A percentile compares a stretch with the other conserved stretches of the same genome.
These are phyloP conservation scores for Aphanomyces astaci DNA, from an alignment of 352 stramenopile genomes.

Conservation along the genomic window DNA sequence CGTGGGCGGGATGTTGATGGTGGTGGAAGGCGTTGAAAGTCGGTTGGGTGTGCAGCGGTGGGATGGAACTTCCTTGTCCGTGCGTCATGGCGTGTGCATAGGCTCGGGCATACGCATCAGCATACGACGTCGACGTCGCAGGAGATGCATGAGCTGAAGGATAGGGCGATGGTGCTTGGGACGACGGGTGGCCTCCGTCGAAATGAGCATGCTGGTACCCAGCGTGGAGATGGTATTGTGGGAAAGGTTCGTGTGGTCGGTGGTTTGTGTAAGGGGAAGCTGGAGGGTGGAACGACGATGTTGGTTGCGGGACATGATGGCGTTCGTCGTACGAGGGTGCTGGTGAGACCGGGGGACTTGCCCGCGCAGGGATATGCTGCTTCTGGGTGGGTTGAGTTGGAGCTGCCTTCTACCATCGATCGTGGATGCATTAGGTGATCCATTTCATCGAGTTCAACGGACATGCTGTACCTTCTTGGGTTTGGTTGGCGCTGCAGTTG, in stretches of 20 bases:
- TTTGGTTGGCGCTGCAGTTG: neutral
- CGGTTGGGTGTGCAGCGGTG: neutral
- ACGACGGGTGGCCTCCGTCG: neutral
- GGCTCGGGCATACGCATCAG: slow-evolving; percentile 13
- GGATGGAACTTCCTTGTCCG: neutral
- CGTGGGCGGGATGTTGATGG: neutral
- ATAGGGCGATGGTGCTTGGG: neutral
- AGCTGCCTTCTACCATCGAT: neutral
- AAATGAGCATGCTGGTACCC: neutral
- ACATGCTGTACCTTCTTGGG: neutral
- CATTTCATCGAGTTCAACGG: too few species aligned
- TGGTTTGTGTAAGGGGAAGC: neutral
- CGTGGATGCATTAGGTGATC: neutral
- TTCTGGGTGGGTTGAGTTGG: neutral
- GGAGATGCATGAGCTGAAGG: neutral
- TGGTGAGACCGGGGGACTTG: neutral
- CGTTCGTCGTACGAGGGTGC: neutral
- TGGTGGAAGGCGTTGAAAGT: neutral
- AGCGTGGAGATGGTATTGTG: neutral
- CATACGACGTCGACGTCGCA: neutral
- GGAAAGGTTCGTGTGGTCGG: neutral
- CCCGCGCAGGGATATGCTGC: neutral
- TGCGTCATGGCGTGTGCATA: slow-evolving; percentile 16
- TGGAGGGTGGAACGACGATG: neutral
- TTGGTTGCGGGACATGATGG: neutral